Evolutionary conservation across 805 yeast species (phyloP).

Genomic region (Torulaspora quercuum): DNA sequence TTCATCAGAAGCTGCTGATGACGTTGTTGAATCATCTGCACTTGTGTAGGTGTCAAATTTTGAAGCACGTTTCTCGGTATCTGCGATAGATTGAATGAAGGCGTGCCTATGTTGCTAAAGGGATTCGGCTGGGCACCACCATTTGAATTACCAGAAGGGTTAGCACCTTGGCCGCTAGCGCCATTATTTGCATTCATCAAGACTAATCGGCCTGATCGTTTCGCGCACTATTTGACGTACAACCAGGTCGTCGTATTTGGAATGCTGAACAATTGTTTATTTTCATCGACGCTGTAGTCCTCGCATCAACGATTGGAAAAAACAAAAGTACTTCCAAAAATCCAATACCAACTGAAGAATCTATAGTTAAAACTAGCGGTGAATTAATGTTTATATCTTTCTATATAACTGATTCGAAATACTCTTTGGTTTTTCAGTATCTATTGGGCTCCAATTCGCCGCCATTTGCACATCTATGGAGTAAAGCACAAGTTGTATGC

Average conservation of each 20-base stretch:
- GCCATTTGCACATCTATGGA: conserved; percentile 24
- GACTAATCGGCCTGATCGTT: no score
- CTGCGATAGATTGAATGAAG: conserved; percentile 34
- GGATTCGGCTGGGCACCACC: conserved; percentile 18
- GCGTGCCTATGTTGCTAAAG: conserved; percentile 36
- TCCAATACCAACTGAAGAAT: background rate
- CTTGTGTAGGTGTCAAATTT: conserved; percentile 32
- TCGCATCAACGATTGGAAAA: no score
- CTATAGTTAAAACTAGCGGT: background rate
- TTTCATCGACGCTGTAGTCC: conserved; percentile 3
- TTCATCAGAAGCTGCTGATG: conserved; percentile 34
- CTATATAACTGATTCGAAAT: conserved; percentile 29
- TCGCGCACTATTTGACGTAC: no score
- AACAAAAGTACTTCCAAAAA: no score
- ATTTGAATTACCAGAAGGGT: conserved; percentile 2
- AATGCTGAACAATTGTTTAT: conserved; percentile 1
- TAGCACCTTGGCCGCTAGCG: conserved; percentile 6
- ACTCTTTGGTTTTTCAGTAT: conserved; percentile 29
- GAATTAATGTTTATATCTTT: conserved; percentile 29
- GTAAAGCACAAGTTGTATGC: conserved; percentile 25
- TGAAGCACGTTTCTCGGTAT: conserved; percentile 35
- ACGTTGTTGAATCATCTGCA: conserved; percentile 36
- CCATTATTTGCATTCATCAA: conserved; percentile 11
- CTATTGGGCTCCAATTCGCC: conserved; percentile 31
- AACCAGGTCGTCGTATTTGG: no score